Conservation (phyloP, 306 rosid species). For the Mimosa bimucronata region DNA sequence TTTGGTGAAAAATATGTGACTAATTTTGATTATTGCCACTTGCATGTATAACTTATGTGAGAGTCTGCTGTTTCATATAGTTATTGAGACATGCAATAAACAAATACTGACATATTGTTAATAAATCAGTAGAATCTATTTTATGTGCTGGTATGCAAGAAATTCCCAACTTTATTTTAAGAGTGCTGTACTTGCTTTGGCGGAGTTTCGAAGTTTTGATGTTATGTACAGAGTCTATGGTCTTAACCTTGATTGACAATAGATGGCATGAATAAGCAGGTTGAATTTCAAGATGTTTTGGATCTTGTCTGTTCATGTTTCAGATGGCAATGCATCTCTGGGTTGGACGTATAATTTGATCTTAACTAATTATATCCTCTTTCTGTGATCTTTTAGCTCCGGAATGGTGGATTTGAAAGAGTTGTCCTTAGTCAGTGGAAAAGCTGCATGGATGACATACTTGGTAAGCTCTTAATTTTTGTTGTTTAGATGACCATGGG, state of each 20-base stretch:
- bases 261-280: neutral
- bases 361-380: neutral
- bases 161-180: neutral
- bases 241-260: neutral
- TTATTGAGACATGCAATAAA: neutral
- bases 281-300: neutral
- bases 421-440: conserved; percentile 77
- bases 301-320: conserved; percentile 17
- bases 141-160: neutral
- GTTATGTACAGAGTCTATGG: neutral
- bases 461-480: conserved; percentile 55
- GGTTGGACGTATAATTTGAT: neutral
- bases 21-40: neutral
- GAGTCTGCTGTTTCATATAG: neutral
- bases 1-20: neutral
- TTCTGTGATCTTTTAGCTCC: conserved; percentile 51
- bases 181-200: neutral
- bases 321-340: neutral
- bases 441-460: conserved; percentile 98
- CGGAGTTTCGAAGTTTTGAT: neutral
- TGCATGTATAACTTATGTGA: neutral
- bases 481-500: conserved; percentile 28
- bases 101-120: neutral
- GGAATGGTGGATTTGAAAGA: conserved; percentile 81
- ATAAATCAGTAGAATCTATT: neutral